Percentiles rank a stretch among this genome's conserved stretches.
Evolutionary conservation across 805 yeast genomes (phyloP).

Genomic region (Spathaspora passalidarum): DNA sequence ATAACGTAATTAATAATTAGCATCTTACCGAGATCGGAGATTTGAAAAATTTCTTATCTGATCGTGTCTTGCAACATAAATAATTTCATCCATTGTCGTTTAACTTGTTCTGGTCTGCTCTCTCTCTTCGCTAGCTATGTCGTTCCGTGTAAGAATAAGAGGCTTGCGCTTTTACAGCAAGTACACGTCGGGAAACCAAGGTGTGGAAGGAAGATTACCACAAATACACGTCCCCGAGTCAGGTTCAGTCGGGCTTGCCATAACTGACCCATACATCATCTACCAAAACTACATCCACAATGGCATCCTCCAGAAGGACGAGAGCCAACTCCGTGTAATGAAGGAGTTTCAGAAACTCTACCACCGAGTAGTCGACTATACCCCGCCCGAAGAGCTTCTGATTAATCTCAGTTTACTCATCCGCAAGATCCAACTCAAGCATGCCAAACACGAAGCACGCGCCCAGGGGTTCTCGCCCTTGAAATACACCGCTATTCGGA

Average conservation of each 20-base stretch:
- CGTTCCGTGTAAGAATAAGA: too few relatives aligned
- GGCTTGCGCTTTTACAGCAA: too few relatives aligned
- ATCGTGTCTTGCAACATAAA: too few relatives aligned
- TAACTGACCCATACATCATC: conserved; percentile 62
- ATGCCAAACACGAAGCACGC: conserved; percentile 19
- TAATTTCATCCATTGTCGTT: too few relatives aligned
- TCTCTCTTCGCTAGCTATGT: too few relatives aligned
- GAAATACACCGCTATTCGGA: conserved; percentile 16
- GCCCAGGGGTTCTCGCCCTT: conserved; percentile 14
- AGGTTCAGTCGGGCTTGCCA: conserved; percentile 22
- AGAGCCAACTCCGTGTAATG: conserved; percentile 59
- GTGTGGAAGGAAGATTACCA: conserved; percentile 38
- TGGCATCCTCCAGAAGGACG: conserved; percentile 54
- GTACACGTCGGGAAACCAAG: conserved; percentile 30
- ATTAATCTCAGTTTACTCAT: conserved; percentile 41
- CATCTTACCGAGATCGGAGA: neutral
- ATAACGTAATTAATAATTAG: too few relatives aligned
- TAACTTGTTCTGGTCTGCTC: too few relatives aligned
- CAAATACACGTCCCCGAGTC: neutral
- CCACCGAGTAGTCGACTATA: conserved; percentile 55
- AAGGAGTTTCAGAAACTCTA: conserved; percentile 61
- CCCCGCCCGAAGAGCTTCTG: conserved; percentile 48
- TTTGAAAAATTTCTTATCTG: too few relatives aligned
- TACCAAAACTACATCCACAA: conserved; percentile 52
- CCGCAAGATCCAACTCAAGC: conserved; percentile 30